These are phyloP conservation scores for Penicillium sp. DNA, from an alignment of 2,329 filamentous ascomycete genomes.

Conservation along the genomic window DNA sequence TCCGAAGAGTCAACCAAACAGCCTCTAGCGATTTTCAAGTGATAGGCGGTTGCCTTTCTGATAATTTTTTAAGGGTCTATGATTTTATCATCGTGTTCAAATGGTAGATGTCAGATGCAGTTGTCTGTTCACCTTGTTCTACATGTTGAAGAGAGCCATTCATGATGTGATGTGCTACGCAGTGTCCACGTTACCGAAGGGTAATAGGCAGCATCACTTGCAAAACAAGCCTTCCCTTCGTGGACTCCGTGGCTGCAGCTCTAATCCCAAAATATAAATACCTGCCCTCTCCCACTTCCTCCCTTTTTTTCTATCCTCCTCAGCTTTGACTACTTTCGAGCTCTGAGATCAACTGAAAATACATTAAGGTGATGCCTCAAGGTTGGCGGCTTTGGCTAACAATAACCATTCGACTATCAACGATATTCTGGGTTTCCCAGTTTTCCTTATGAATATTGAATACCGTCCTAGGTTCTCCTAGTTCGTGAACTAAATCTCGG, in stretches of 20 bases:
- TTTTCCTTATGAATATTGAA: not conserved
- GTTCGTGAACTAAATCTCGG: no score
- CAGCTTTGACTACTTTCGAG: not conserved
- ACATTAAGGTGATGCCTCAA: not conserved
- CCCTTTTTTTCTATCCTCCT: not conserved
- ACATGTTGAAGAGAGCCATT: not conserved
- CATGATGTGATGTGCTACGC: not conserved
- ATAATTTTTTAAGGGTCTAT: not conserved
- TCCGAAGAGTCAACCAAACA: not conserved
- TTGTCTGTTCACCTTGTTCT: not conserved
- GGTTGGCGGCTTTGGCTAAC: not conserved
- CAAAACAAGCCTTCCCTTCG: not conserved
- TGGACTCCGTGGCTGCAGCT: not conserved
- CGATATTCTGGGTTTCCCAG: not conserved
- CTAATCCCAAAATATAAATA: not conserved
- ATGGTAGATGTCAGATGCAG: not conserved
- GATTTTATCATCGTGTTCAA: not conserved
- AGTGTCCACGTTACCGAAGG: not conserved
- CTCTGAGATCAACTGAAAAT: not conserved
- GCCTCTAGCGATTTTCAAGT: no score
- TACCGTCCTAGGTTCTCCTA: not conserved
- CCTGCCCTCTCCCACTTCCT: not conserved
- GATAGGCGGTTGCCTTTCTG: not conserved
- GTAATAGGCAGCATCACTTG: not conserved
- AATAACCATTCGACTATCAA: not conserved